Percentiles rank a stretch among this genome's conserved stretches.
These are phyloP conservation scores for Monascus purpureus DNA, from an alignment of 495 filamentous ascomycete species.

Conservation along the genomic window DNA sequence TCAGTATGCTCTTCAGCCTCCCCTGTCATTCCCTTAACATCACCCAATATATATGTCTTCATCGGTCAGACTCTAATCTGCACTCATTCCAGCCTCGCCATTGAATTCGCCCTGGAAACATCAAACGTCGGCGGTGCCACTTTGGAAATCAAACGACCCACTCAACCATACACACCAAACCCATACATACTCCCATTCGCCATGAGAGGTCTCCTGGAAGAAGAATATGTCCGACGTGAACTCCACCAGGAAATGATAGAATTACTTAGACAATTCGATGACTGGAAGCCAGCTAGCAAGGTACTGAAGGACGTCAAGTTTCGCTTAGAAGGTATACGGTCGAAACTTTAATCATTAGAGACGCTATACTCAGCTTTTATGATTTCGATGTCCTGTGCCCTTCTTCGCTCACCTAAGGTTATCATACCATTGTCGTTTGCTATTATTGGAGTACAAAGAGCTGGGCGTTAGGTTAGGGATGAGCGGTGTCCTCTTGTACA, in stretches of 20 bases:
- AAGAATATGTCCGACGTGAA: constrained; percentile 76
- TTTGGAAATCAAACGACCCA: constrained; percentile 38
- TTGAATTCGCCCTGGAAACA: constrained; percentile 77
- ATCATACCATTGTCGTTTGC: no score
- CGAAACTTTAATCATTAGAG: constrained; percentile 49
- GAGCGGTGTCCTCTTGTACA: no score
- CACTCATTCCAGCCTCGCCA: constrained; percentile 45
- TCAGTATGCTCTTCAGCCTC: constrained; percentile 37
- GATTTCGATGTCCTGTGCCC: no score
- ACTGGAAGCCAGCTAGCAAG: constrained; percentile 84
- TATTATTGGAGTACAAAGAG: no score
- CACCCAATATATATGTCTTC: not conserved
- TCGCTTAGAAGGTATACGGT: constrained; percentile 79
- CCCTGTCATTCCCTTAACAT: not conserved
- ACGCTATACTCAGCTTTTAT: no score
- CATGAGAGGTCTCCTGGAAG: constrained; percentile 83
- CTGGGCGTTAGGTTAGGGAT: no score
- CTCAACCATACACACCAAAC: constrained; percentile 41
- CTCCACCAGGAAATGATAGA: constrained; percentile 62
- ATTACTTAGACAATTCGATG: constrained; percentile 75
- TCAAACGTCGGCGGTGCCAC: constrained; percentile 42
- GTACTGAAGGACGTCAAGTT: constrained; percentile 93
- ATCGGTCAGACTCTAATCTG: no score
- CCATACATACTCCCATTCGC: constrained; percentile 91
- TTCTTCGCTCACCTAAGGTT: no score